These are phyloP conservation scores for Rickenella mellea DNA, from an alignment of 768 basidiomycete species.

Conservation along the genomic window DNA sequence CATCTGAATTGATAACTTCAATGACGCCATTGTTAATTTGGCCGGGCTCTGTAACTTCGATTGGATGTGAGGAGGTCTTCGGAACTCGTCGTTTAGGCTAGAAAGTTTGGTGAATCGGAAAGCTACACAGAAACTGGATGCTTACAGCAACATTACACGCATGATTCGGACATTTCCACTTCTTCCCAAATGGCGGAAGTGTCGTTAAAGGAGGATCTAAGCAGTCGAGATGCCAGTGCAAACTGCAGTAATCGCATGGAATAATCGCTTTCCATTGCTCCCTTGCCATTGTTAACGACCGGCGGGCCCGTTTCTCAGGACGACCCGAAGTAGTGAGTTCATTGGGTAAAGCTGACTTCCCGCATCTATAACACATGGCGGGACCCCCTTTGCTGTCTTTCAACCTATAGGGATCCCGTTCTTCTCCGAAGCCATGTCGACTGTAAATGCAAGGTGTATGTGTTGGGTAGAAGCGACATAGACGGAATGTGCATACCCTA, in stretches of 20 bases:
- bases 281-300: constrained; percentile 29
- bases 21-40: constrained; percentile 90
- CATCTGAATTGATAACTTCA: constrained; percentile 68
- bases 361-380: constrained; percentile 88
- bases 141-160: constrained; percentile 78
- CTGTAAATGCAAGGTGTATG: constrained; percentile 29
- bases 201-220: constrained; percentile 80
- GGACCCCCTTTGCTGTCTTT: constrained; percentile 77
- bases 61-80: constrained; percentile 52
- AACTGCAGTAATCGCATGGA: constrained; percentile 89
- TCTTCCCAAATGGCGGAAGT: constrained; percentile 81
- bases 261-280: constrained; percentile 70
- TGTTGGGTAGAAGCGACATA: constrained; percentile 3
- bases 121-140: constrained; percentile 8
- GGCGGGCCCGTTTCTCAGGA: constrained; percentile 44
- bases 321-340: constrained; percentile 42
- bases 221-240: constrained; percentile 97
- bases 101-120: constrained; percentile 5
- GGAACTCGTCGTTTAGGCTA: constrained; percentile 80
- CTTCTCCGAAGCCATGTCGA: constrained; percentile 83
- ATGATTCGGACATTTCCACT: constrained; percentile 99
- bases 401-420: constrained; percentile 79
- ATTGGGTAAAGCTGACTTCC: constrained; percentile 63
- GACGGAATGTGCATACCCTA: constrained; percentile 51
- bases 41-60: constrained; percentile 66